These are phyloP conservation scores for Colletotrichum falcatum DNA, from an alignment of 2,329 filamentous ascomycete genomes.

Conservation along the genomic window DNA sequence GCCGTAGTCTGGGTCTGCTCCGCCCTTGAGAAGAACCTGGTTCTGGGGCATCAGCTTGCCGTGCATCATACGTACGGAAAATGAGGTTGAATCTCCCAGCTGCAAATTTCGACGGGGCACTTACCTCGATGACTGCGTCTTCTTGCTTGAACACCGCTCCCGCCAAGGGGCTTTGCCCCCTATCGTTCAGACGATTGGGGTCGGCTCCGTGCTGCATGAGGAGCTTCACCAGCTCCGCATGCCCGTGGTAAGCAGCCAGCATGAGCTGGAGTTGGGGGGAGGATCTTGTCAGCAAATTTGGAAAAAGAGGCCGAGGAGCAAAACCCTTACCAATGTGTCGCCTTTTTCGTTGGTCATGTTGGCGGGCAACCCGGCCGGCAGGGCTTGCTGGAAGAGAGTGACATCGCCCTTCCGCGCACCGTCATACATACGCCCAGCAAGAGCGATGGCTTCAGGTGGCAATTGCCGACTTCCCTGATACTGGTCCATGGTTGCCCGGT, in stretches of 20 bases:
- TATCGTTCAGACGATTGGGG: constrained; percentile 75
- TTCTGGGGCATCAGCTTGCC: not conserved
- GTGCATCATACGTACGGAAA: not conserved
- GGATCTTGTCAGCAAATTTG: not conserved
- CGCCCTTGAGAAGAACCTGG: constrained; percentile 62
- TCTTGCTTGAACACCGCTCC: constrained; percentile 81
- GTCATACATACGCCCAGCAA: constrained; percentile 76
- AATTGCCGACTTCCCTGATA: constrained; percentile 47
- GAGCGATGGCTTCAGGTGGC: constrained; percentile 73
- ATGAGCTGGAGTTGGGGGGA: constrained; percentile 66
- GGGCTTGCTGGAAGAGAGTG: constrained; percentile 69
- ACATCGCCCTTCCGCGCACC: constrained; percentile 71
- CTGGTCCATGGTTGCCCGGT: constrained; percentile 9
- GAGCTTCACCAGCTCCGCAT: constrained; percentile 69
- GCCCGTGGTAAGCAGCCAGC: constrained; percentile 78
- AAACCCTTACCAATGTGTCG: constrained; percentile 70
- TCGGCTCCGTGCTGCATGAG: constrained; percentile 74
- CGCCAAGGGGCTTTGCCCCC: constrained; percentile 76
- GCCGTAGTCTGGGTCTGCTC: constrained; percentile 66
- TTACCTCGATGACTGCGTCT: constrained; percentile 70
- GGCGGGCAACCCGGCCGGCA: constrained; percentile 73
- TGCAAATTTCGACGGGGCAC: constrained; percentile 8
- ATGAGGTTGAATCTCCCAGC: not conserved
- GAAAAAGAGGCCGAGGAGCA: not conserved
- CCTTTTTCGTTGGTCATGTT: constrained; percentile 81